Base-by-base conservation (phyloP, 495 filamentous ascomycete species). In the Aspergillus haitiensis region DNA sequence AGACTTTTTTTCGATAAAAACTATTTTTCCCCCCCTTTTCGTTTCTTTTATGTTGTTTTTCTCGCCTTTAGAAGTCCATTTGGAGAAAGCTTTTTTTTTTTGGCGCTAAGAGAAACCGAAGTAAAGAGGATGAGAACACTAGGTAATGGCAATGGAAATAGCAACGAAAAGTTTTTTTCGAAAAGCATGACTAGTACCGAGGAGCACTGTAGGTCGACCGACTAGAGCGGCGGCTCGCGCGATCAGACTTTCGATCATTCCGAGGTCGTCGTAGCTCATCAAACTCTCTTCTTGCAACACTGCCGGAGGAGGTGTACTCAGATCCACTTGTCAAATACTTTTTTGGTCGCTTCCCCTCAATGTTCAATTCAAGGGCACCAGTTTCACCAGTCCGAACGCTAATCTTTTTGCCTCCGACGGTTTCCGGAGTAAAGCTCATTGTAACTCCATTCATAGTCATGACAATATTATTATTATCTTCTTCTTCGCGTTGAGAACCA, bases 391-490 rank as follows among this genome's bases (percentile, higher is more conserved):
- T 70, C n/a, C 72, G 72, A 40, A 80, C 69, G 40, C 67, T 75
- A 64, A 80, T 78, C 48, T 59, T 67, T 64, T 78, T 76, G 39
- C 74, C 72, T 1, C 64, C 71, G 16, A 78, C 65, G 9, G 69
- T 67, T 32, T 77, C 70, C 45, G 71, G 68, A 9, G 65, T 66
- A 55, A 80, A 75, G 47, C 65, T 72, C 56, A 80, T 75, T 27
- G 72, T 76, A 46, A 79, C 68, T 44, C 76, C 78, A 40, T 78
- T 72, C 63, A 80, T 68, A 11, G 56, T 71, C 52, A 79, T 74
- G 51, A 71, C 72, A 65, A 80, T 74, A 58, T 74, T 73, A 56
- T 72, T 76, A 53, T 74, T 68, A 8, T 75, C 76, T 16, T 73
- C 73, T 9, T 64, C 76, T 16, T 73, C 73, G 11, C 63, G 53